phyloP scores from a whole-genome alignment of 2,329 filamentous ascomycete genomes.

The Cordyceps javanica region DNA sequence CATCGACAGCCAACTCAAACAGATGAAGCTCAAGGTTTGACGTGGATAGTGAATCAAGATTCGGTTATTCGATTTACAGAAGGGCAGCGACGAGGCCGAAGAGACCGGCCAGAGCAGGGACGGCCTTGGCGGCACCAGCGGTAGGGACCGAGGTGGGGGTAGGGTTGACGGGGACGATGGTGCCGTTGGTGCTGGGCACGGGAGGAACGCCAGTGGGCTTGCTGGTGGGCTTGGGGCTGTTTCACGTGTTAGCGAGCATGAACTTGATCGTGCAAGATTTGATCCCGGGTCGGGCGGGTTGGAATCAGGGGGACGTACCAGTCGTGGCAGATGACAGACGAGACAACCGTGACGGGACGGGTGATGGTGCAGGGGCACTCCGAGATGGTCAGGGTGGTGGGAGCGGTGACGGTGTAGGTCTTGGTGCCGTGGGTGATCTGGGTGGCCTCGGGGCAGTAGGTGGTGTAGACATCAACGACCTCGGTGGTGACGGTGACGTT shows the following conservation, averaged over 20 bases:
- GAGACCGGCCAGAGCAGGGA: constrained; percentile 53
- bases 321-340: constrained; percentile 46
- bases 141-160: no score
- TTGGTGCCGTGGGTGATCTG: constrained; percentile 55
- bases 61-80: constrained; percentile 45
- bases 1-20: constrained; percentile 35
- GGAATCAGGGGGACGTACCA: constrained; percentile 40
- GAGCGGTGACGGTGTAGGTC: constrained; percentile 65
- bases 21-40: constrained; percentile 35
- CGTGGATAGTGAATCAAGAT: constrained; percentile 28
- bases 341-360: constrained; percentile 50
- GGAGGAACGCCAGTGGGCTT: constrained; percentile 12
- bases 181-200: constrained; percentile 29
- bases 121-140: constrained; percentile 50
- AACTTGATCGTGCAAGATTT: neutral
- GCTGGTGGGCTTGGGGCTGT: no score
- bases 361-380: constrained; percentile 65
- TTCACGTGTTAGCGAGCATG: neutral
- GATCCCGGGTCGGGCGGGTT: no score
- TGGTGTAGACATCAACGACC: constrained; percentile 60
- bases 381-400: constrained; percentile 65
- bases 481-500: constrained; percentile 51
- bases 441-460: constrained; percentile 66
- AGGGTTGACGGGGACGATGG: constrained; percentile 24
- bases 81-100: constrained; percentile 53